phyloP scores from a whole-genome alignment of 495 filamentous ascomycete species.

The Extremus antarcticus region DNA sequence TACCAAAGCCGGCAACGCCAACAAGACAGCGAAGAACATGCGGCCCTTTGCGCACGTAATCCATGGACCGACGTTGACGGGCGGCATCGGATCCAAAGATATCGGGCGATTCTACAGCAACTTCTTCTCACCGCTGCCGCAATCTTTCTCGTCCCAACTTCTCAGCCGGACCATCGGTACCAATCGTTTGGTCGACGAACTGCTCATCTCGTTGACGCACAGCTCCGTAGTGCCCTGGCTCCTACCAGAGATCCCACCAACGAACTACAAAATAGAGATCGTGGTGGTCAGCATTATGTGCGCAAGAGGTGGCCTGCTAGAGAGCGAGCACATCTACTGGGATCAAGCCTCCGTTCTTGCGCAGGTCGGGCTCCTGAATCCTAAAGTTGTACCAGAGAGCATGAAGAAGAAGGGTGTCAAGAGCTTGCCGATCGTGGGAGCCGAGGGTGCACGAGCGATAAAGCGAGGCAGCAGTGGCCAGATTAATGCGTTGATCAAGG shows the following conservation, averaged over 20 bases:
- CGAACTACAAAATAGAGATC: constrained; percentile 54
- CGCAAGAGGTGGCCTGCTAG: constrained; percentile 60
- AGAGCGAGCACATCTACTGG: constrained; percentile 79
- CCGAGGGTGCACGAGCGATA: constrained; percentile 57
- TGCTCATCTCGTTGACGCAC: constrained; percentile 56
- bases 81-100: constrained; percentile 57
- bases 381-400: constrained; percentile 38
- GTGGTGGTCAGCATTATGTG: constrained; percentile 67
- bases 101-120: constrained; percentile 64
- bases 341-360: constrained; percentile 73
- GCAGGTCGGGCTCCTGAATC: constrained; percentile 67
- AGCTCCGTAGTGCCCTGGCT: constrained; percentile 67
- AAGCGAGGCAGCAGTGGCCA: constrained; percentile 36
- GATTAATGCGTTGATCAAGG: constrained; percentile 41
- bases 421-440: constrained; percentile 59
- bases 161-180: constrained; percentile 57
- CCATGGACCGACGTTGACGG: constrained; percentile 49
- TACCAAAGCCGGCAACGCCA: constrained; percentile 24
- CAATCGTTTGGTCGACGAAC: constrained; percentile 52
- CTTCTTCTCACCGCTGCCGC: constrained; percentile 65
- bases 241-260: constrained; percentile 65
- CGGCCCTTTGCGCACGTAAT: constrained; percentile 38
- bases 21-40: constrained; percentile 47
- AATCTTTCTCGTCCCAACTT: constrained; percentile 55
- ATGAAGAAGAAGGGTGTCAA: constrained; percentile 40